These are phyloP conservation scores for Lichtheimia ramosa DNA, from an alignment of 371 early-diverging fungal genomes.

Conservation along the genomic window DNA sequence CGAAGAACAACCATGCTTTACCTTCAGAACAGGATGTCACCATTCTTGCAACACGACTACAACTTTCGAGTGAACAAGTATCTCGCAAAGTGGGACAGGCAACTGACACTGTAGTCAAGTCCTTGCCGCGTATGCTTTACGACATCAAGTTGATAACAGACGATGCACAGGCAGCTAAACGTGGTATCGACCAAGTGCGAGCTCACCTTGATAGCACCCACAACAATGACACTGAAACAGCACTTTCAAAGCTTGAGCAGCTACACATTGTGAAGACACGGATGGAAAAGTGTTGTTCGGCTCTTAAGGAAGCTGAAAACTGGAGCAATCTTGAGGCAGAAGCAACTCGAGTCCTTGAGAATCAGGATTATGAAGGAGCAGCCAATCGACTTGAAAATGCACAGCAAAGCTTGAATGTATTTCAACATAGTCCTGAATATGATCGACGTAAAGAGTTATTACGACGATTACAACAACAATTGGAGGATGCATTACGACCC, in stretches of 20 bases:
- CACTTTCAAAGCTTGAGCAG: slow-evolving; percentile 64
- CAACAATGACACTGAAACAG: slow-evolving; percentile 42
- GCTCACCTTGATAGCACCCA: slow-evolving; percentile 36
- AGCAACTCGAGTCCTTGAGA: slow-evolving; percentile 61
- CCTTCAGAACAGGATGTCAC: slow-evolving; percentile 49
- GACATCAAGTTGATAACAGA: slow-evolving; percentile 65
- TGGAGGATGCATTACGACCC: slow-evolving; percentile 54
- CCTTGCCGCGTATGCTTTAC: slow-evolving; percentile 65
- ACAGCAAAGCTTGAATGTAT: slow-evolving; percentile 62
- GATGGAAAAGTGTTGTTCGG: slow-evolving; percentile 60
- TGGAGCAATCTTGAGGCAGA: slow-evolving; percentile 76
- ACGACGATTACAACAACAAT: slow-evolving; percentile 48
- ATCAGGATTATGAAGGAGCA: slow-evolving; percentile 61
- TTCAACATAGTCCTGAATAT: slow-evolving; percentile 68
- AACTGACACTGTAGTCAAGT: slow-evolving; percentile 48
- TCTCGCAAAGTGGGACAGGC: slow-evolving; percentile 52
- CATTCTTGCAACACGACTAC: slow-evolving; percentile 59
- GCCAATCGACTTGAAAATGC: slow-evolving; percentile 65
- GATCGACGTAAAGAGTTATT: slow-evolving; percentile 58
- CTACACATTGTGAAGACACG: slow-evolving; percentile 69
- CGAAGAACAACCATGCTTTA: slow-evolving; percentile 3
- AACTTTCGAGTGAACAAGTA: slow-evolving; percentile 52
- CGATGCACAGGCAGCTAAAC: slow-evolving; percentile 52
- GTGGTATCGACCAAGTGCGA: slow-evolving; percentile 48
- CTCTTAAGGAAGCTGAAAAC: slow-evolving; percentile 72